These are phyloP conservation scores for Rosa rugosa DNA, from an alignment of 306 rosid species.

Conservation along the genomic window DNA sequence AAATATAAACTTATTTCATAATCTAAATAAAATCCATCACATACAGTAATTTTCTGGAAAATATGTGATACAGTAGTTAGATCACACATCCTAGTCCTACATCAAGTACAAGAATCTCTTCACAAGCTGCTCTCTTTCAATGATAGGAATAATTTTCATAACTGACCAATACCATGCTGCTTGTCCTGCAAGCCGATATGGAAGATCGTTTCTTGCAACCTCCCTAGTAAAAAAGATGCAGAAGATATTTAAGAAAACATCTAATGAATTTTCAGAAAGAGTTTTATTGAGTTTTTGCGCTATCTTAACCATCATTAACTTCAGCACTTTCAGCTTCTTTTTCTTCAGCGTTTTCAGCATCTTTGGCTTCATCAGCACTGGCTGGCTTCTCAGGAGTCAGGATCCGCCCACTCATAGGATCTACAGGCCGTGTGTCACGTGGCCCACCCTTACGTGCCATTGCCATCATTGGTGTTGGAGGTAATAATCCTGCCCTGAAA, in stretches of 20 bases:
- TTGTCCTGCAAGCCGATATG: constrained; percentile 21
- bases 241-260: neutral
- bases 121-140: constrained; percentile 4
- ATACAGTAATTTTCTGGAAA: neutral
- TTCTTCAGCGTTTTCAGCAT: constrained; percentile 13
- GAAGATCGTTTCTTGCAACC: constrained; percentile 24
- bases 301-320: constrained; percentile 19
- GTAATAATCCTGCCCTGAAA: constrained; percentile 74
- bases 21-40: neutral
- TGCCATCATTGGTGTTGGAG: constrained; percentile 89
- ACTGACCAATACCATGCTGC: constrained; percentile 10
- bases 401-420: constrained; percentile 68
- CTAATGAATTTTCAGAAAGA: neutral
- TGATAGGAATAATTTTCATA: constrained; percentile 12
- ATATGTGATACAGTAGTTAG: neutral
- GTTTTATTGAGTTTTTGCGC: constrained; percentile 15
- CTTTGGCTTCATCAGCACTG: constrained; percentile 23
- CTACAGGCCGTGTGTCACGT: constrained; percentile 58
- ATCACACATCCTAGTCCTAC: neutral
- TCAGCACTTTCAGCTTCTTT: constrained; percentile 1
- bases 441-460: constrained; percentile 85
- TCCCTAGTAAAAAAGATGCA: constrained; percentile 7
- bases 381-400: constrained; percentile 41
- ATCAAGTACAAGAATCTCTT: neutral
- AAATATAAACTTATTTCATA: neutral